Evolutionary conservation across 352 stramenopile genomes (phyloP).

Genomic region (Phytophthora tentaculata): DNA sequence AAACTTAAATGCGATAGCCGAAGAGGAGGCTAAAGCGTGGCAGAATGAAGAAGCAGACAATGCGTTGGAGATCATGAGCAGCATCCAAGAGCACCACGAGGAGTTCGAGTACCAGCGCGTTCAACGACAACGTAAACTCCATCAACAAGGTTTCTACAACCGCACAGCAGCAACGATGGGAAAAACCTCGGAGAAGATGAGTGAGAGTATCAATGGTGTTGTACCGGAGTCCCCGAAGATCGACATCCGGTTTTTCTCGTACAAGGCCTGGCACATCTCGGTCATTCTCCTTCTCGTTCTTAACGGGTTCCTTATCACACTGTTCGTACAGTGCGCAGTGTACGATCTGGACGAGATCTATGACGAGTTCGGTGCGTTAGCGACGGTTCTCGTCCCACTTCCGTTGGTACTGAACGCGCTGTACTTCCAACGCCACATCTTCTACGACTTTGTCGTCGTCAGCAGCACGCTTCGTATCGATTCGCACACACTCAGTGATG

Average conservation of each 20-base stretch:
- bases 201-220: slow-evolving; percentile 16
- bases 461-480: slow-evolving; percentile 61
- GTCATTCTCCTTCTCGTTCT: slow-evolving; percentile 67
- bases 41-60: slow-evolving; percentile 28
- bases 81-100: slow-evolving; percentile 31
- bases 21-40: slow-evolving; percentile 30
- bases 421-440: slow-evolving; percentile 58
- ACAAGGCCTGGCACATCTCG: slow-evolving; percentile 68
- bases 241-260: slow-evolving; percentile 58
- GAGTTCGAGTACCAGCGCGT: slow-evolving; percentile 28
- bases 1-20: slow-evolving; percentile 26
- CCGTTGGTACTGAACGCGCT: slow-evolving; percentile 51
- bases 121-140: slow-evolving; percentile 14
- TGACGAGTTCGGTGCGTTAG: slow-evolving; percentile 35
- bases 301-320: slow-evolving; percentile 66
- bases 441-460: slow-evolving; percentile 65
- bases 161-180: slow-evolving; percentile 4
- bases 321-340: slow-evolving; percentile 62
- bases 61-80: slow-evolving; percentile 25
- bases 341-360: slow-evolving; percentile 48
- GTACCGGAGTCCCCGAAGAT: slow-evolving; percentile 17
- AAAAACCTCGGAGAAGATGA: not conserved
- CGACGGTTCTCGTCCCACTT: slow-evolving; percentile 45
- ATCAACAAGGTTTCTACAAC: slow-evolving; percentile 5
- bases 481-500: slow-evolving; percentile 51